Conservation (phyloP, 75 land plant genomes). For the Selaginella moellendorffii region DNA sequence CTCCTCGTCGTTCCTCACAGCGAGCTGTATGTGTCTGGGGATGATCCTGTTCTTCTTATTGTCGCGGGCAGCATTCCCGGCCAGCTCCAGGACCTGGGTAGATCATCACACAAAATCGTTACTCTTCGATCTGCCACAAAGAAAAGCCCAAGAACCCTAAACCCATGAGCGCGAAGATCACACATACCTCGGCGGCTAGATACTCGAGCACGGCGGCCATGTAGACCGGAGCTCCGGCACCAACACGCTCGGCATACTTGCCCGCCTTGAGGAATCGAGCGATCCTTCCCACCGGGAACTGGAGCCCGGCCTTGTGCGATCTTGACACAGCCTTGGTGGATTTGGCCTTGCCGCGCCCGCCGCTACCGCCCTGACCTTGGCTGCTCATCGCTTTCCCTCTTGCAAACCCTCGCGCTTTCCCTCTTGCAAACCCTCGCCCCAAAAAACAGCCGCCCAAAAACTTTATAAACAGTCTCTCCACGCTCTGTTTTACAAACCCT, state of each 20-base stretch:
- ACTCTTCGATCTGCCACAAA: not conserved
- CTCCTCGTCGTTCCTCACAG: not conserved
- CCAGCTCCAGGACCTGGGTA: not conserved
- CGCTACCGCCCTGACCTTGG: not conserved
- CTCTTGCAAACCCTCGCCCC: too few relatives aligned
- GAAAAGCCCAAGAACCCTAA: not conserved
- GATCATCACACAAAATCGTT: not conserved
- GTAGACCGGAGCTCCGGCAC: slow-evolving; percentile 18
- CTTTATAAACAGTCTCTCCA: too few relatives aligned
- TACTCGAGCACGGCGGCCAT: slow-evolving; percentile 18
- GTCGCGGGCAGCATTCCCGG: not conserved
- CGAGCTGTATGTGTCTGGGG: not conserved
- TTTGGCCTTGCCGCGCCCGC: not conserved
- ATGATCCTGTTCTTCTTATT: not conserved
- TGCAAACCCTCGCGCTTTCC: too few relatives aligned
- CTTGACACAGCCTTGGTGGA: slow-evolving; percentile 10
- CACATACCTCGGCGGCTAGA: slow-evolving; percentile 17
- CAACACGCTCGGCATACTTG: slow-evolving; percentile 14
- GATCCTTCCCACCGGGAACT: slow-evolving; percentile 17
- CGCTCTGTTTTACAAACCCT: too few relatives aligned
- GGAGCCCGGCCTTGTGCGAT: slow-evolving; percentile 15
- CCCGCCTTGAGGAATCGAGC: slow-evolving; percentile 15
- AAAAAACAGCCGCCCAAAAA: too few relatives aligned
- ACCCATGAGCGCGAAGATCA: not conserved
- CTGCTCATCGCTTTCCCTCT: not conserved